Evolutionary conservation across 1,139 yeast species (phyloP).

Genomic region (Saccharomycopsis crataegensis): DNA sequence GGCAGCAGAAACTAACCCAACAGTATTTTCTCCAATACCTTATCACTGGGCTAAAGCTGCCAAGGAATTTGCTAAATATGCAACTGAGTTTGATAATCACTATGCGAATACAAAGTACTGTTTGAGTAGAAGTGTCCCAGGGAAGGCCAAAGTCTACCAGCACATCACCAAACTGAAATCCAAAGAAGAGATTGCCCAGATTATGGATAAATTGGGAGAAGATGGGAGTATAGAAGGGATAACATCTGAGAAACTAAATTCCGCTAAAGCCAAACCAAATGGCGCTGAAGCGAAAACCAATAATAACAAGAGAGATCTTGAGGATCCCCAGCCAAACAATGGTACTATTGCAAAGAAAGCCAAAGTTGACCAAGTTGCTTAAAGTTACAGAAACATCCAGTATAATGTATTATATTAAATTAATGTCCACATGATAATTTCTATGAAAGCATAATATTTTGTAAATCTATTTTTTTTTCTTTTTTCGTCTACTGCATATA

Average conservation of each 20-base stretch:
- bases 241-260: not conserved
- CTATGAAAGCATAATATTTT: not conserved
- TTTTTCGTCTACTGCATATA: not conserved
- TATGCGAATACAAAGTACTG: slow-evolving; percentile 74
- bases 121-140: slow-evolving; percentile 71
- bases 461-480: too few relatives aligned
- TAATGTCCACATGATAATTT: too few relatives aligned
- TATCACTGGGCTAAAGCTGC: slow-evolving; percentile 49
- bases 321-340: not conserved
- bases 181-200: slow-evolving; percentile 33
- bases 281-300: not conserved
- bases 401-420: too few relatives aligned
- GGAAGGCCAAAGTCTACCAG: slow-evolving; percentile 58
- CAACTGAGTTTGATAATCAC: slow-evolving; percentile 51
- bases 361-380: not conserved
- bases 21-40: slow-evolving; percentile 53
- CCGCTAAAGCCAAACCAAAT: not conserved
- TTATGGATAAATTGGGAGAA: slow-evolving; percentile 7
- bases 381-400: not conserved
- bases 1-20: slow-evolving; percentile 79
- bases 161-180: slow-evolving; percentile 50
- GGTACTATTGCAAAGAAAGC: not conserved
- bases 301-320: not conserved
- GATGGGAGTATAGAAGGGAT: slow-evolving; percentile 2
- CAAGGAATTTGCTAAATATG: slow-evolving; percentile 49